phyloP scores from a whole-genome alignment of 2,329 filamentous ascomycete genomes.

The Stagonosporopsis chrysanthemi region DNA sequence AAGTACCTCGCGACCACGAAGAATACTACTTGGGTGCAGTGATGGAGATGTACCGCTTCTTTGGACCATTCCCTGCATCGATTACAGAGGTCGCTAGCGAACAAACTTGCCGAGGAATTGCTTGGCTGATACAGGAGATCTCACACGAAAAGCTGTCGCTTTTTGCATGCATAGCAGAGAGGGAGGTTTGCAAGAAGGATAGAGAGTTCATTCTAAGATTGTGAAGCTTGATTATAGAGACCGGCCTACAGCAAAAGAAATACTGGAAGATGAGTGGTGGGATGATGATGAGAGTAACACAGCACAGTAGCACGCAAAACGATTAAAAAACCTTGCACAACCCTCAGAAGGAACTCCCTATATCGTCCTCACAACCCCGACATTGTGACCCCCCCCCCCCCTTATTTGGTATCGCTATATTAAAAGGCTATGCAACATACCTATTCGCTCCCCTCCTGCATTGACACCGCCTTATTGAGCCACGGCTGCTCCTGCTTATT shows the following conservation, averaged over 20 bases:
- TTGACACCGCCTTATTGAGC: no score
- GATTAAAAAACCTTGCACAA: no score
- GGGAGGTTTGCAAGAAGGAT: slow-evolving; percentile 25
- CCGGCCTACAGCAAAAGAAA: slow-evolving; percentile 49
- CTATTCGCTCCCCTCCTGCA: no score
- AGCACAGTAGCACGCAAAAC: no score
- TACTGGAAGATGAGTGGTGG: slow-evolving; percentile 52
- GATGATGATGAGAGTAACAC: neutral
- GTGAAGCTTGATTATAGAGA: slow-evolving; percentile 56
- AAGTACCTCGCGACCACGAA: slow-evolving; percentile 29
- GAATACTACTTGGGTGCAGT: slow-evolving; percentile 32
- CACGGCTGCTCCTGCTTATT: no score
- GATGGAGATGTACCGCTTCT: slow-evolving; percentile 29
- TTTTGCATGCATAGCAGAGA: slow-evolving; percentile 21
- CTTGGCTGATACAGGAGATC: slow-evolving; percentile 24
- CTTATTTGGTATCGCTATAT: no score
- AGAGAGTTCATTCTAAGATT: slow-evolving; percentile 50
- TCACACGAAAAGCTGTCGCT: slow-evolving; percentile 22
- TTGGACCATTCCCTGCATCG: slow-evolving; percentile 35
- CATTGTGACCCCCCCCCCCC: no score
- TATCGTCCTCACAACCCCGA: no score
- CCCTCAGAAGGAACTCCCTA: no score
- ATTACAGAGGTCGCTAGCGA: slow-evolving; percentile 32
- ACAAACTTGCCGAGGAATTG: slow-evolving; percentile 13
- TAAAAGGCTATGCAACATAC: no score